These are phyloP conservation scores for Cryptomeria japonica DNA, from an alignment of 75 land plant species.

Conservation along the genomic window DNA sequence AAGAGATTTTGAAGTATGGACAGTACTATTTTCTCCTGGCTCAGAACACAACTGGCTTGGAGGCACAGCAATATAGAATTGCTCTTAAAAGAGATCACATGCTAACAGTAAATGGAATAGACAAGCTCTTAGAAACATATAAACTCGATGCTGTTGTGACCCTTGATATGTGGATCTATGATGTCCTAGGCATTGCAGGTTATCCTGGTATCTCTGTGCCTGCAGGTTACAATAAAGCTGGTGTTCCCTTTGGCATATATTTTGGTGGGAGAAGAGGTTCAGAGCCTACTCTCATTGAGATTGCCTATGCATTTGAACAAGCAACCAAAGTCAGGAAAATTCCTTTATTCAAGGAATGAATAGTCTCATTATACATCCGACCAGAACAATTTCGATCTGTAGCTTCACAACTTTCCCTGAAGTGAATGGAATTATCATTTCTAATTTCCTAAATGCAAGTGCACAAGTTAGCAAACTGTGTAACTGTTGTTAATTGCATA, in stretches of 20 bases:
- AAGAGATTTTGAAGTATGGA: slow-evolving; percentile 39
- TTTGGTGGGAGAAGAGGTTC: slow-evolving; percentile 54
- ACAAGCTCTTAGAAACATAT: slow-evolving; percentile 31
- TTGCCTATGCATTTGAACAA: slow-evolving; percentile 47
- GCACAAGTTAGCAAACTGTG: no score
- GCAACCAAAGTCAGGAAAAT: slow-evolving; percentile 29
- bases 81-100: slow-evolving; percentile 19
- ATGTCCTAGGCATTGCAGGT: slow-evolving; percentile 51
- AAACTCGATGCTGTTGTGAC: slow-evolving; percentile 50
- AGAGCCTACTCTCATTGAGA: slow-evolving; percentile 42
- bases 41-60: slow-evolving; percentile 19
- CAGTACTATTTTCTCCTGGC: slow-evolving; percentile 34
- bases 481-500: no score
- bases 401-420: no score
- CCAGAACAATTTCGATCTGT: no score
- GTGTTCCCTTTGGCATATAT: slow-evolving; percentile 59
- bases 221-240: slow-evolving; percentile 37
- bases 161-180: neutral
- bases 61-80: slow-evolving; percentile 21
- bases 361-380: no score
- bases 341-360: slow-evolving; percentile 13
- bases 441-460: no score
- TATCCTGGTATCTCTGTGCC: slow-evolving; percentile 68
- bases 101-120: slow-evolving; percentile 34
- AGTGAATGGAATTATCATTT: no score